A percentile compares a stretch with the other conserved stretches of the same genome.
Conservation (phyloP, 2,329 filamentous ascomycete species). For the Neoarthrinium moseri region DNA sequence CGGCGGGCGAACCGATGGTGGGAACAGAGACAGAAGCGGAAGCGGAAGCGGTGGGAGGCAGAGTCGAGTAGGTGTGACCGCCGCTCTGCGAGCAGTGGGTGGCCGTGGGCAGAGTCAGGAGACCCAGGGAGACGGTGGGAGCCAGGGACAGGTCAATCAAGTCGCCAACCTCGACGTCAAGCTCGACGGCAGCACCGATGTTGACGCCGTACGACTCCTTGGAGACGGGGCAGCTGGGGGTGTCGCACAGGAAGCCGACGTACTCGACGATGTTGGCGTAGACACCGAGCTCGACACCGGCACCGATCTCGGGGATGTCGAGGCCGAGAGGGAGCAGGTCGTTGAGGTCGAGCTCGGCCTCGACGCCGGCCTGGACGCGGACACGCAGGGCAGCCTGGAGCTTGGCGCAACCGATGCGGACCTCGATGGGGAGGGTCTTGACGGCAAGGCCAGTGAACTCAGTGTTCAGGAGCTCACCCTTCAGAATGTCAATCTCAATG, state of each 20-base stretch:
- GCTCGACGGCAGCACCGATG: slow-evolving; percentile 17
- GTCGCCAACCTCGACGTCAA: slow-evolving; percentile 26
- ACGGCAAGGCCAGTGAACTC: slow-evolving; percentile 50
- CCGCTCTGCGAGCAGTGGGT: slow-evolving; percentile 32
- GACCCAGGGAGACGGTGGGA: slow-evolving; percentile 38
- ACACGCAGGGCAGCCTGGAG: slow-evolving; percentile 50
- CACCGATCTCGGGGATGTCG: slow-evolving; percentile 25
- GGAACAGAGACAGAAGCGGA: not conserved
- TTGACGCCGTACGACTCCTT: slow-evolving; percentile 37
- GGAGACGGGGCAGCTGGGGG: slow-evolving; percentile 34
- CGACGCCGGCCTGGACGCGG: slow-evolving; percentile 43
- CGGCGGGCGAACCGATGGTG: not conserved
- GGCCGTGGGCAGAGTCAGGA: slow-evolving; percentile 33
- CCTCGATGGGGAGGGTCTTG: slow-evolving; percentile 41
- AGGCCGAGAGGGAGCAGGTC: slow-evolving; percentile 25
- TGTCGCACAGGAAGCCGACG: slow-evolving; percentile 37
- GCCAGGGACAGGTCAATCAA: slow-evolving; percentile 36
- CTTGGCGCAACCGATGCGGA: slow-evolving; percentile 42
- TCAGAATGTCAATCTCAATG: slow-evolving; percentile 39
- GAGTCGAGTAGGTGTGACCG: slow-evolving; percentile 6
- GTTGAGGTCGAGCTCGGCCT: slow-evolving; percentile 29
- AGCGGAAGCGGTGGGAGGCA: not conserved
- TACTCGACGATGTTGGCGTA: slow-evolving; percentile 56
- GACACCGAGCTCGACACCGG: slow-evolving; percentile 43
- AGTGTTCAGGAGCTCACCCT: slow-evolving; percentile 43